Evolutionary conservation across 371 early-diverging fungal species (phyloP), one percentile per base, ranked within the genome.

Genomic region (Vairimorpha ceranae): DNA sequence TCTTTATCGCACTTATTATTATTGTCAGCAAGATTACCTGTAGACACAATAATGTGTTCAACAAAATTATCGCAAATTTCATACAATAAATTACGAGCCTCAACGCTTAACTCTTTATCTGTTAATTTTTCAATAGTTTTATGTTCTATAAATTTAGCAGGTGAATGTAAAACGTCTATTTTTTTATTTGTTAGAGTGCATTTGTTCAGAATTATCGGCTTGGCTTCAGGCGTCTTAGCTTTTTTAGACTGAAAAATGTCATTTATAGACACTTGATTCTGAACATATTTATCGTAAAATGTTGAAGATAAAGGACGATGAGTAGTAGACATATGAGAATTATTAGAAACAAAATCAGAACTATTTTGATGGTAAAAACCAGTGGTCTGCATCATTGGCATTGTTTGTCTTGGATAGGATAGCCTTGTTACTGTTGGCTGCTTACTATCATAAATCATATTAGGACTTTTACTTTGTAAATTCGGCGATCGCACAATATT

Each of bases 1-100:
- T 54, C 52, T 19, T 67, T 45, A 33, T 72, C 52, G 35, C 51
- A 46, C 65, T 73, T 79, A 32, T 73, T 64, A 59, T 35, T 58
- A 46, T 70, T 32, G 7, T 25, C 21, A 4, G 61, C 33, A 32
- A 60, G 30, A 19, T 32, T 46, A 41, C 61, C 30, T 15, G 61
- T 48, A 41, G 54, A 33, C 4, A 61, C 23, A 17, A 70, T 38
- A 19, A 61, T 38, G 25, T 70, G 60, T 19, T 70, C 70, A 7
- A 70, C 30, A 58, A 70, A 70, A 32, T 63, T 63, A 32, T 70
- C 70, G 19, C 70, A 70, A 45, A 70, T 41, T 19, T 59, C 60
- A 48, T 70, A 70, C 23, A 70, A 30, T 23, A 70, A 60, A 32
- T 19, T 30, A n/a, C 35, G 19, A 21, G 43, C 46, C 1, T 70